Conservation (phyloP, 2,329 filamentous ascomycete genomes). For the Paecilomyces sp. region DNA sequence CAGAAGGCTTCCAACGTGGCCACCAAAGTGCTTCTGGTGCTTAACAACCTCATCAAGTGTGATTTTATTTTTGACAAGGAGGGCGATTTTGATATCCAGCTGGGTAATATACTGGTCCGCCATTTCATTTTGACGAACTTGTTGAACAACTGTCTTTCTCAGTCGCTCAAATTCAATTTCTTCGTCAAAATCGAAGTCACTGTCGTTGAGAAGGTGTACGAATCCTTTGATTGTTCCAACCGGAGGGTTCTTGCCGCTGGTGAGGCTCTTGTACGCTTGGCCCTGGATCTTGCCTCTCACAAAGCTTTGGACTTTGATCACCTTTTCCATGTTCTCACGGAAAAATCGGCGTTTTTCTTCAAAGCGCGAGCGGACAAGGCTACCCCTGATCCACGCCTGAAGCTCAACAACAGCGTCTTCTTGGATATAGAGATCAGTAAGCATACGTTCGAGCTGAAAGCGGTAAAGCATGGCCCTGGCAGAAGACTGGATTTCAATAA, state of each 20-base stretch:
- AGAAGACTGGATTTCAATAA: conserved; percentile 66
- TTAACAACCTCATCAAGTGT: conserved; percentile 95
- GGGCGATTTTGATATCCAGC: conserved; percentile 95
- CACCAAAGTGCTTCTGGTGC: conserved; percentile 93
- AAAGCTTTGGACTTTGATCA: conserved; percentile 97
- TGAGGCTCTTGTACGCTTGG: conserved; percentile 95
- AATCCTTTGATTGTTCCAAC: conserved; percentile 97
- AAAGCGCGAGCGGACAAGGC: conserved; percentile 66
- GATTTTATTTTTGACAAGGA: conserved; percentile 99
- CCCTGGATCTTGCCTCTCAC: conserved; percentile 91
- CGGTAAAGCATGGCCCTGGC: conserved; percentile 73
- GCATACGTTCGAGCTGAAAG: conserved; percentile 62
- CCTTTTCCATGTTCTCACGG: conserved; percentile 96
- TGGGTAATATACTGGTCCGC: conserved; percentile 98
- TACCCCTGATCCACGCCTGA: conserved; percentile 67
- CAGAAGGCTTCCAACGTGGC: conserved; percentile 75
- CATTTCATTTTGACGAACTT: conserved; percentile 94
- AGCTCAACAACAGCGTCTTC: conserved; percentile 70
- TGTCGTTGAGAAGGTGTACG: conserved; percentile 94
- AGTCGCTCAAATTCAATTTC: conserved; percentile 94
- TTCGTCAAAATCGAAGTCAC: conserved; percentile 97
- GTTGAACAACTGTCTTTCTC: conserved; percentile 92
- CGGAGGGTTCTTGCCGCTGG: conserved; percentile 90
- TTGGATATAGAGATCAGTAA: conserved; percentile 73
- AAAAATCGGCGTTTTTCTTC: conserved; percentile 82